These are phyloP conservation scores for Aciculoconidium aculeatum DNA, from an alignment of 805 yeast species.

Conservation along the genomic window DNA sequence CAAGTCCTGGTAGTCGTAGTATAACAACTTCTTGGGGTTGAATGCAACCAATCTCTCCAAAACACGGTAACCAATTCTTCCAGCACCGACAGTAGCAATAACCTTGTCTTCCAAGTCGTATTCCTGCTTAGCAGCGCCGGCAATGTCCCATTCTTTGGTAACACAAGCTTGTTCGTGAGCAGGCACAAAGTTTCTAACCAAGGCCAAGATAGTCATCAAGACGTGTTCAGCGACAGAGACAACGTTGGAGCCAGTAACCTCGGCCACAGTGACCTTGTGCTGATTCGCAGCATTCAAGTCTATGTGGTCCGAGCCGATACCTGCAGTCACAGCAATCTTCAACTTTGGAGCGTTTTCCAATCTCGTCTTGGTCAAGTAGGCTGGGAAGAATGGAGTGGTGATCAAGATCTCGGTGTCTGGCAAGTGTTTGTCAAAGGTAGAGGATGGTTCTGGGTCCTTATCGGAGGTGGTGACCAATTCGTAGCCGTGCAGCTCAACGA, in stretches of 20 bases:
- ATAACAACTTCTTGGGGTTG: constrained; percentile 65
- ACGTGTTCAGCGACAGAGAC: constrained; percentile 79
- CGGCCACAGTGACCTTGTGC: constrained; percentile 59
- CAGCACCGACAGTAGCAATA: constrained; percentile 73
- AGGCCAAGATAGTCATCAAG: constrained; percentile 61
- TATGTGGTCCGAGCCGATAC: constrained; percentile 80
- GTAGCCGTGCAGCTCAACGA: constrained; percentile 63
- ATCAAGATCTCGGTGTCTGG: constrained; percentile 71
- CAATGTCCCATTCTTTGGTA: constrained; percentile 67
- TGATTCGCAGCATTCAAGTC: constrained; percentile 66
- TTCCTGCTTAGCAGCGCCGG: constrained; percentile 61
- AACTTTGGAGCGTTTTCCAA: constrained; percentile 64
- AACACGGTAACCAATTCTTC: constrained; percentile 73
- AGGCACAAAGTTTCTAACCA: constrained; percentile 73
- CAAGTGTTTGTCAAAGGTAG: constrained; percentile 58
- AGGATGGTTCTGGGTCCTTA: constrained; percentile 55
- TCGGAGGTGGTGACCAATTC: constrained; percentile 57
- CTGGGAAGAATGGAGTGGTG: constrained; percentile 82
- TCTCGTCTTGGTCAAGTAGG: constrained; percentile 62
- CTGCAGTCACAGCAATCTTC: constrained; percentile 69
- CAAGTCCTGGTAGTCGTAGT: constrained; percentile 69
- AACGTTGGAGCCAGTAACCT: constrained; percentile 80
- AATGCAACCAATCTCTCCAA: constrained; percentile 67
- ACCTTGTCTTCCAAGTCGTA: constrained; percentile 73
- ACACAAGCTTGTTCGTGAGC: constrained; percentile 63